phyloP scores from a whole-genome alignment of 331 rosid species.

The Stylosanthes scabra region DNA sequence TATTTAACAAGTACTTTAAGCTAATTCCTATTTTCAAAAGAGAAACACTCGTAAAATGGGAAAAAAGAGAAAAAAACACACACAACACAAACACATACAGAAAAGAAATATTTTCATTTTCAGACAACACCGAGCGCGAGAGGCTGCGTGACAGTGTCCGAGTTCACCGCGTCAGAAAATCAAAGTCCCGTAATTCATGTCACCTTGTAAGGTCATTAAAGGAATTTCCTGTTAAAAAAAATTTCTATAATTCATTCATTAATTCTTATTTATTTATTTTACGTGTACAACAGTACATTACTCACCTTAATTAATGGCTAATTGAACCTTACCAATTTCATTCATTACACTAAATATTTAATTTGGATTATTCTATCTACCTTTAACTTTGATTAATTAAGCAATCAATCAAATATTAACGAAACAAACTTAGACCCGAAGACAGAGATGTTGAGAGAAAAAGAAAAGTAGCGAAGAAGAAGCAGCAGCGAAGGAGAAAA shows the following conservation, averaged over 20 bases:
- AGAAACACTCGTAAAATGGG: too few relatives aligned
- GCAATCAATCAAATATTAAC: neutral
- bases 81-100: too few relatives aligned
- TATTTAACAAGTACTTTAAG: too few relatives aligned
- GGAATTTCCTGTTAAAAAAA: neutral
- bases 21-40: too few relatives aligned
- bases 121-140: neutral
- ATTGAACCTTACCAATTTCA: neutral
- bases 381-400: neutral
- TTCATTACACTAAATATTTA: neutral
- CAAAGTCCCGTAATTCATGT: slow-evolving; percentile 40
- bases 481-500: neutral
- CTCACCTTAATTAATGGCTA: slow-evolving; percentile 37
- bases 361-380: slow-evolving; percentile 18
- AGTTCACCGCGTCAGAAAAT: neutral
- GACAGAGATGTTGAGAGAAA: slow-evolving; percentile 42
- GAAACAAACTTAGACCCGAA: slow-evolving; percentile 40
- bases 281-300: neutral
- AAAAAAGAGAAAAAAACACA: too few relatives aligned
- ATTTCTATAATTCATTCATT: neutral
- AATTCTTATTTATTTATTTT: slow-evolving; percentile 33
- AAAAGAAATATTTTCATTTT: neutral
- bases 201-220: slow-evolving; percentile 25
- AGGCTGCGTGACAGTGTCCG: neutral
- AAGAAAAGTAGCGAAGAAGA: slow-evolving; percentile 40